These are phyloP conservation scores for Lodderomyces oxycetoniae DNA, from an alignment of 1,139 yeast species.

Conservation along the genomic window DNA sequence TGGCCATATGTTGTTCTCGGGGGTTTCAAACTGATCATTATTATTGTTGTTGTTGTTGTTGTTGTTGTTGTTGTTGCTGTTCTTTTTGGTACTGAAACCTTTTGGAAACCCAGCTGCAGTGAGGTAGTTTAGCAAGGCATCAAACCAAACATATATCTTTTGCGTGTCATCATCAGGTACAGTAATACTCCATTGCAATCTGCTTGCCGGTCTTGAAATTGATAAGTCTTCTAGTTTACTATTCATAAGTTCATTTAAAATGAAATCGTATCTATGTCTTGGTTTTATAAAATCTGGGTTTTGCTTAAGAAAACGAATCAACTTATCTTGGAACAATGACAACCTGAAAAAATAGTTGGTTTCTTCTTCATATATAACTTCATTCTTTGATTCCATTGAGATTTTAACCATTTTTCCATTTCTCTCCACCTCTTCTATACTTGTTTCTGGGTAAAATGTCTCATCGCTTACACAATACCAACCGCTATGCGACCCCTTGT, in stretches of 20 bases:
- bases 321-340: slow-evolving; percentile 50
- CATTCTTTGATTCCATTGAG: slow-evolving; percentile 72
- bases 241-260: slow-evolving; percentile 55
- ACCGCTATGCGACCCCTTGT: slow-evolving; percentile 80
- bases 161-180: slow-evolving; percentile 81
- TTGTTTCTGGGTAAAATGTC: slow-evolving; percentile 84
- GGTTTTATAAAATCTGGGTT: slow-evolving; percentile 68
- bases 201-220: slow-evolving; percentile 71
- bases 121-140: slow-evolving; percentile 81
- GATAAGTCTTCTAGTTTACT: slow-evolving; percentile 61
- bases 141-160: slow-evolving; percentile 93
- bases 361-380: slow-evolving; percentile 73
- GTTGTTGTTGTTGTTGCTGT: neutral
- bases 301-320: slow-evolving; percentile 45
- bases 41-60: neutral
- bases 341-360: slow-evolving; percentile 82
- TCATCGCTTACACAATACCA: slow-evolving; percentile 97
- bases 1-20: slow-evolving; percentile 41
- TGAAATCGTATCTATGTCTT: slow-evolving; percentile 45
- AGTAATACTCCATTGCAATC: slow-evolving; percentile 85
- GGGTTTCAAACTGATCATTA: slow-evolving; percentile 8
- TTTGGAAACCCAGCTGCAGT: slow-evolving; percentile 68
- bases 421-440: slow-evolving; percentile 49
- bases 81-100: slow-evolving; percentile 10
- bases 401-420: slow-evolving; percentile 30